A percentile compares a stretch with the other conserved stretches of the same genome.
These are phyloP conservation scores for Eimeria zaria DNA, from an alignment of 169 alveolate genomes.

Conservation along the genomic window DNA sequence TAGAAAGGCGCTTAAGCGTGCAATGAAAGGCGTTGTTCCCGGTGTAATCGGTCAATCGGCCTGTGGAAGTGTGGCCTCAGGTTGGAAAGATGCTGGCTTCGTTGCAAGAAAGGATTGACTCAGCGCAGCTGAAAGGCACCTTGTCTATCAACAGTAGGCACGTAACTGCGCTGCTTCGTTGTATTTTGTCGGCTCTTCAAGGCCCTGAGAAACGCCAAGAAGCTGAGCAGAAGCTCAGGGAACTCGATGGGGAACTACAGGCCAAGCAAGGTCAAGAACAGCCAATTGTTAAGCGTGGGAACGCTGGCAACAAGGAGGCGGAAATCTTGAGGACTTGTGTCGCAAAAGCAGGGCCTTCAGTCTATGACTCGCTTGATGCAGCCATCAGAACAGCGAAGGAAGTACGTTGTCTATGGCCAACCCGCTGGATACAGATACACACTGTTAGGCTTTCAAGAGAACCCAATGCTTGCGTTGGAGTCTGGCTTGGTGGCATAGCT, in stretches of 20 bases:
- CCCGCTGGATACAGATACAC: neutral
- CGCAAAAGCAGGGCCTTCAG: conserved; percentile 77
- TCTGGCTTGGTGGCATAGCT: neutral
- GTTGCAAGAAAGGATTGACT: conserved; percentile 35
- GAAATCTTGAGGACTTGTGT: conserved; percentile 52
- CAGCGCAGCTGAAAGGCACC: conserved; percentile 41
- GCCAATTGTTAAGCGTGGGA: neutral
- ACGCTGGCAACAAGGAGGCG: conserved; percentile 42
- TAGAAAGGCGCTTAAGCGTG: neutral
- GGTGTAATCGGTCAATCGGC: neutral
- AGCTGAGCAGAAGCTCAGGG: conserved; percentile 38
- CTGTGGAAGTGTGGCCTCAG: conserved; percentile 17
- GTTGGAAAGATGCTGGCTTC: conserved; percentile 36
- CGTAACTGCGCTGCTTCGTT: conserved; percentile 61
- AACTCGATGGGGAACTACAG: conserved; percentile 25
- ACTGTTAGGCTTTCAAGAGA: neutral
- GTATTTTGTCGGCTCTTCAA: conserved; percentile 51
- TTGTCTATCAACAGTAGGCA: conserved; percentile 38
- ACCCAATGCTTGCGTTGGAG: neutral
- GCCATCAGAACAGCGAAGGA: conserved; percentile 63
- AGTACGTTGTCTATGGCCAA: neutral
- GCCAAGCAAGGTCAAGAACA: neutral
- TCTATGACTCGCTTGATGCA: conserved; percentile 49
- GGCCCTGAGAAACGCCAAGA: conserved; percentile 57
- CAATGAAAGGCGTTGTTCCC: neutral